Conservation (phyloP, 2,329 filamentous ascomycete genomes). For the Claviceps sp. region DNA sequence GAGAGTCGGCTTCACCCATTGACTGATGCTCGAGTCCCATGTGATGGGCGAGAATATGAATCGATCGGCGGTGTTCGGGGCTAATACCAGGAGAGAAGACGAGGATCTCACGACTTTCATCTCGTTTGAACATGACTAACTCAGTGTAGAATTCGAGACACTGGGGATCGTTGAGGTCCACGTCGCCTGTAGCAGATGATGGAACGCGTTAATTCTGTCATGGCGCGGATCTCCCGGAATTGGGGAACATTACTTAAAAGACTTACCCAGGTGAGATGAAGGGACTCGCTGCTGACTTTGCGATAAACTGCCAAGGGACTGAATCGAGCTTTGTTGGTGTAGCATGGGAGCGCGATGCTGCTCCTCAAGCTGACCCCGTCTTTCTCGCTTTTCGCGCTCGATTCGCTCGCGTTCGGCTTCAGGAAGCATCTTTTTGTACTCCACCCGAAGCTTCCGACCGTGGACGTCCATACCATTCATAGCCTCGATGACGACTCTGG, state of each 20-base stretch:
- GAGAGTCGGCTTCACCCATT: conserved; percentile 72
- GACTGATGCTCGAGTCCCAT: conserved; percentile 88
- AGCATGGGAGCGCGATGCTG: conserved; percentile 73
- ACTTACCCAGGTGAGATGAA: conserved; percentile 30
- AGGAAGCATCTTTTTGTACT: conserved; percentile 99
- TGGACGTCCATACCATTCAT: conserved; percentile 96
- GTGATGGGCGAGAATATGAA: conserved; percentile 90
- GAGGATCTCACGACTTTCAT: conserved; percentile 61
- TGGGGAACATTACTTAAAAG: neutral
- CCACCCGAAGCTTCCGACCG: conserved; percentile 84
- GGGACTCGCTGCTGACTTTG: conserved; percentile 43
- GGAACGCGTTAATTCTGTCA: neutral
- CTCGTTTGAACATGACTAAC: conserved; percentile 77
- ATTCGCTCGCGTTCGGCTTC: conserved; percentile 89
- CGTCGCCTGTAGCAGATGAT: conserved; percentile 33
- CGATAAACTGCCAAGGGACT: conserved; percentile 56
- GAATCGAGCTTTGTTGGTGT: conserved; percentile 76
- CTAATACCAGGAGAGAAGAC: conserved; percentile 72
- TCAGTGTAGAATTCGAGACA: conserved; percentile 85
- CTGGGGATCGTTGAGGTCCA: conserved; percentile 83
- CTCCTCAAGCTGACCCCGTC: conserved; percentile 89
- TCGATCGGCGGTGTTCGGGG: conserved; percentile 73
- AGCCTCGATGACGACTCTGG: conserved; percentile 76
- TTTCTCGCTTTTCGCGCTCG: conserved; percentile 91
- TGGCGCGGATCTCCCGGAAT: neutral